Conservation (phyloP, 495 filamentous ascomycete species). For the Delitschia confertaspora region DNA sequence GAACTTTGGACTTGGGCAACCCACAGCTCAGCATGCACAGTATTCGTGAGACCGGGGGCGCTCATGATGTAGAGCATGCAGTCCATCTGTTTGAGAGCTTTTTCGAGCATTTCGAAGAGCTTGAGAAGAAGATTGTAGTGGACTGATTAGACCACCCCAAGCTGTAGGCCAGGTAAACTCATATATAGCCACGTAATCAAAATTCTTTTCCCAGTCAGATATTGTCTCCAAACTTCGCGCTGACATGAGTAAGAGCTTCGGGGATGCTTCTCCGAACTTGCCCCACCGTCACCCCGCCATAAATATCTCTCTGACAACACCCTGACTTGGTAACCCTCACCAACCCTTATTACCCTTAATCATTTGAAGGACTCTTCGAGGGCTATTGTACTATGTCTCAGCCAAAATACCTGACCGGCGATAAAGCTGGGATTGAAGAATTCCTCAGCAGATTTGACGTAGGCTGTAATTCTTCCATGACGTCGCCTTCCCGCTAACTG, state of each 20-base stretch:
- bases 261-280: no score
- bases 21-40: slow-evolving; percentile 97
- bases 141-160: slow-evolving; percentile 41
- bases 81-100: slow-evolving; percentile 83
- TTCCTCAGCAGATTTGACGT: slow-evolving; percentile 92
- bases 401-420: slow-evolving; percentile 72
- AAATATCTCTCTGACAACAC: neutral
- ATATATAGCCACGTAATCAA: no score
- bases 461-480: slow-evolving; percentile 36
- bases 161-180: slow-evolving; percentile 12
- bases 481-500: slow-evolving; percentile 3
- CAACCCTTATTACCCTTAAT: neutral
- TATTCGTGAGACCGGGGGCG: slow-evolving; percentile 84
- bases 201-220: no score
- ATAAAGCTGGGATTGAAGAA: slow-evolving; percentile 60
- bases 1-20: slow-evolving; percentile 90
- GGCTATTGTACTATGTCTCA: slow-evolving; percentile 17
- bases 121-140: slow-evolving; percentile 73
- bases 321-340: neutral
- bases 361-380: neutral
- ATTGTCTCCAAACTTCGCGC: no score
- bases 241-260: no score
- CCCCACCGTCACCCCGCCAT: slow-evolving; percentile 10
- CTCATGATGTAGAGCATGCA: slow-evolving; percentile 78
- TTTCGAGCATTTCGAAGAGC: slow-evolving; percentile 67